These are phyloP conservation scores for Sodiomyces alkalinus DNA, from an alignment of 2,329 filamentous ascomycete genomes.

Conservation along the genomic window DNA sequence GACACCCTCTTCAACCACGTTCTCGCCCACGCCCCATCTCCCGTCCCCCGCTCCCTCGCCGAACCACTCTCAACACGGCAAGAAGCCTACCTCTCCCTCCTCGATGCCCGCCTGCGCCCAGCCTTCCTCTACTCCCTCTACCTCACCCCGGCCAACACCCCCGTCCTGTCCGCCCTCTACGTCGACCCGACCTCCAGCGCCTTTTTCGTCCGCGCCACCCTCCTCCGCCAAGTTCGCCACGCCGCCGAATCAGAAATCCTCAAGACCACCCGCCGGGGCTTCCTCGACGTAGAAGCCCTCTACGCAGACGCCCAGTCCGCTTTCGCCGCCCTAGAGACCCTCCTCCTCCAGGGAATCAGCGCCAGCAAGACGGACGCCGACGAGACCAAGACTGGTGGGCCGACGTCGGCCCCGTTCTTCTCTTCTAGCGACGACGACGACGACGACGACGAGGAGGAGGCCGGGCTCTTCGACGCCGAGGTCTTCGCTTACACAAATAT, in stretches of 20 bases:
- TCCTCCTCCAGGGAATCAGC: slow-evolving; percentile 22
- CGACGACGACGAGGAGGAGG: slow-evolving; percentile 27
- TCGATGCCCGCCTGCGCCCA: slow-evolving; percentile 64
- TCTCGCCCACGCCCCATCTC: slow-evolving; percentile 26
- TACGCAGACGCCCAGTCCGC: slow-evolving; percentile 29
- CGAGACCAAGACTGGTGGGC: too few relatives aligned
- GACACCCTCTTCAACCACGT: slow-evolving; percentile 54
- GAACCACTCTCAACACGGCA: slow-evolving; percentile 40
- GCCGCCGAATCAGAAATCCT: slow-evolving; percentile 65
- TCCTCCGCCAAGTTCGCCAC: slow-evolving; percentile 50
- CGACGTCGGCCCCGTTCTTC: too few relatives aligned
- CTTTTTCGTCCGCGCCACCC: slow-evolving; percentile 42
- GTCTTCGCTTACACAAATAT: slow-evolving; percentile 85
- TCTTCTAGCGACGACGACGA: background rate
- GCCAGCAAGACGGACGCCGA: slow-evolving; percentile 7
- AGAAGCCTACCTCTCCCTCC: slow-evolving; percentile 63
- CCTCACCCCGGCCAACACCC: slow-evolving; percentile 49
- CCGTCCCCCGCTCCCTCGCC: slow-evolving; percentile 17
- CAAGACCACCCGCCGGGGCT: slow-evolving; percentile 33
- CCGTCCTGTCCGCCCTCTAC: slow-evolving; percentile 58
- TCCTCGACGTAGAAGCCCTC: slow-evolving; percentile 19
- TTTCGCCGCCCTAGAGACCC: slow-evolving; percentile 27
- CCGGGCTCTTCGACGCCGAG: slow-evolving; percentile 71
- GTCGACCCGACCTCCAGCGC: slow-evolving; percentile 47
- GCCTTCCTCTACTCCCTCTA: slow-evolving; percentile 86